These are phyloP conservation scores for Jamesozyma lodderae DNA, from an alignment of 805 yeast species.

Conservation along the genomic window DNA sequence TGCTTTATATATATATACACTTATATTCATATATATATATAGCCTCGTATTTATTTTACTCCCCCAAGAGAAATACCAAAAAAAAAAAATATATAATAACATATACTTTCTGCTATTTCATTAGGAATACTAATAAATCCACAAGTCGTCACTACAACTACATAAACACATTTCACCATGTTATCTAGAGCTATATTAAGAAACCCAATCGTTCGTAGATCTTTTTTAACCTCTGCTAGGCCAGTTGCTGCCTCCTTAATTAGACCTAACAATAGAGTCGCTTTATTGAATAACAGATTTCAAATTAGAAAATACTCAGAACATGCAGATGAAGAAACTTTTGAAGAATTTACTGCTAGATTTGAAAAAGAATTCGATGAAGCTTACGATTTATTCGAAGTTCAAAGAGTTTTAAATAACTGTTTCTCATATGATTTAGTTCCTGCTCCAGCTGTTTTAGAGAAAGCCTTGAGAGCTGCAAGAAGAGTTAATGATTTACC, in stretches of 20 bases:
- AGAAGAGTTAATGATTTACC: slow-evolving; percentile 99
- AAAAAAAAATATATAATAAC: too few relatives aligned
- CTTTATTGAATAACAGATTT: slow-evolving; percentile 1
- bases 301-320: slow-evolving; percentile 62
- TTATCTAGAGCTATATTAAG: slow-evolving; percentile 14
- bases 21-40: too few relatives aligned
- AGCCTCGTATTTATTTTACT: too few relatives aligned
- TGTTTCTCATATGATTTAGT: slow-evolving; percentile 97
- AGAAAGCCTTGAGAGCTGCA: slow-evolving; percentile 92
- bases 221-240: slow-evolving; percentile 7
- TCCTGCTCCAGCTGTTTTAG: slow-evolving; percentile 94
- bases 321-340: slow-evolving; percentile 82
- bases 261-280: neutral
- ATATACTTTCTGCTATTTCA: too few relatives aligned
- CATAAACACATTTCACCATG: too few relatives aligned
- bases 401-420: slow-evolving; percentile 91
- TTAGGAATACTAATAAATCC: too few relatives aligned
- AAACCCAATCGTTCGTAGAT: slow-evolving; percentile 10
- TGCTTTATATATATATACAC: too few relatives aligned
- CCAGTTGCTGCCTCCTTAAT: slow-evolving; percentile 1
- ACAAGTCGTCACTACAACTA: too few relatives aligned
- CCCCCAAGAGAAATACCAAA: too few relatives aligned
- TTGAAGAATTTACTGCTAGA: slow-evolving; percentile 86
- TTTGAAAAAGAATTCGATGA: slow-evolving; percentile 94
- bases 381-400: slow-evolving; percentile 81